phyloP scores from a whole-genome alignment of 78 protist species.

The Emiliania huxleyi region DNA sequence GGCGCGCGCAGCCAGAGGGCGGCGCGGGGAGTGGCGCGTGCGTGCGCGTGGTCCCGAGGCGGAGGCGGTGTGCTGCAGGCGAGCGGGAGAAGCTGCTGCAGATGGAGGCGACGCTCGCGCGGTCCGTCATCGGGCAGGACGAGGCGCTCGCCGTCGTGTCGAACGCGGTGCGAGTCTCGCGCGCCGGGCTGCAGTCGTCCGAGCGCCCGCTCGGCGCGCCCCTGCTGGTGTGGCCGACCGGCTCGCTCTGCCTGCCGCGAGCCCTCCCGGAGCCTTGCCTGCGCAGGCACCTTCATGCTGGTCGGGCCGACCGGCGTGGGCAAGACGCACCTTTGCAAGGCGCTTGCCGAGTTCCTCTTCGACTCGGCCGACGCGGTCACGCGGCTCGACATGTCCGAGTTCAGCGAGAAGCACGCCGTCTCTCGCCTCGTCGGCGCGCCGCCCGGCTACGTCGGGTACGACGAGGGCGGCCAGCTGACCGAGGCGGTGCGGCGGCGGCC shows the following conservation, averaged over 20 bases:
- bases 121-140: slow-evolving; percentile 55
- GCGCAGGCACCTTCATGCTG: slow-evolving; percentile 59
- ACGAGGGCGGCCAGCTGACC: slow-evolving; percentile 71
- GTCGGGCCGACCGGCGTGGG: slow-evolving; percentile 76
- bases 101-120: not conserved
- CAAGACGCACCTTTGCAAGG: slow-evolving; percentile 70
- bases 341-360: slow-evolving; percentile 79
- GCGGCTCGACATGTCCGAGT: slow-evolving; percentile 66
- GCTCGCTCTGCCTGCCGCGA: no score
- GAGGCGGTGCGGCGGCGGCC: slow-evolving; percentile 71
- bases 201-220: slow-evolving; percentile 58
- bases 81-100: slow-evolving; percentile 63
- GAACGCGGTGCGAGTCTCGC: slow-evolving; percentile 60
- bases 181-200: slow-evolving; percentile 57
- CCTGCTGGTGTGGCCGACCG: slow-evolving; percentile 70
- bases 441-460: slow-evolving; percentile 76
- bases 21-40: no score
- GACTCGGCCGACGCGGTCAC: slow-evolving; percentile 77
- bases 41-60: no score
- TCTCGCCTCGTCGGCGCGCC: slow-evolving; percentile 64
- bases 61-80: no score
- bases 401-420: slow-evolving; percentile 51
- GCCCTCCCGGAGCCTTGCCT: no score
- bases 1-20: no score
- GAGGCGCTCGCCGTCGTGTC: slow-evolving; percentile 40